Evolutionary conservation across 441 rosid species (phyloP).

Genomic region (Erysimum pusillum): DNA sequence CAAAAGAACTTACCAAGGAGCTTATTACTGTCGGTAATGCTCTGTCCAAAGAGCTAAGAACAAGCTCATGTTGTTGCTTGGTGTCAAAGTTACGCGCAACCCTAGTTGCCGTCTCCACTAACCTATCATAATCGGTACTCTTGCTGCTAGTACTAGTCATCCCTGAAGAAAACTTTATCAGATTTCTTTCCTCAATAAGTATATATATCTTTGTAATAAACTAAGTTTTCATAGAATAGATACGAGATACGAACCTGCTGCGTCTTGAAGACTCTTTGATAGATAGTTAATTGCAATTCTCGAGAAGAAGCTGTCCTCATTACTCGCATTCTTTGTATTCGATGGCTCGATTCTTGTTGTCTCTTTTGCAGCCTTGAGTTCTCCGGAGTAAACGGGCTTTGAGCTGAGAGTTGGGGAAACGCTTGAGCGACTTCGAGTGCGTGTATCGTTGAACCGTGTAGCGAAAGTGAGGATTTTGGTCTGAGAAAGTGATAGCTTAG

Average conservation of each 20-base stretch:
- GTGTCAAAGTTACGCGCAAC: constrained; percentile 58
- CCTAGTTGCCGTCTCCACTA: constrained; percentile 75
- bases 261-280: constrained; percentile 63
- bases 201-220: neutral
- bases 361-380: constrained; percentile 41
- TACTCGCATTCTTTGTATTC: constrained; percentile 45
- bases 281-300: constrained; percentile 70
- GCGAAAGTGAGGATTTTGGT: constrained; percentile 16
- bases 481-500: constrained; percentile 38
- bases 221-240: neutral
- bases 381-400: constrained; percentile 41
- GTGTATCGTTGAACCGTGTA: neutral
- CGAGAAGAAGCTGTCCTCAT: constrained; percentile 69
- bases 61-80: constrained; percentile 66
- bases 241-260: constrained; percentile 59
- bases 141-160: constrained; percentile 51
- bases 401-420: constrained; percentile 51
- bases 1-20: constrained; percentile 57
- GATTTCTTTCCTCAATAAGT: neutral
- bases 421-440: constrained; percentile 31
- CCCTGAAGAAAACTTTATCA: constrained; percentile 53
- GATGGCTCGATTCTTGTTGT: constrained; percentile 36
- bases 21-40: constrained; percentile 73
- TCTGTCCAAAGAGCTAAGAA: constrained; percentile 64
- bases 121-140: constrained; percentile 68